Evolutionary conservation across 129 eudicot genomes (phyloP), one percentile per base, ranked within the genome.

Genomic region (Pulicaria dysenterica): DNA sequence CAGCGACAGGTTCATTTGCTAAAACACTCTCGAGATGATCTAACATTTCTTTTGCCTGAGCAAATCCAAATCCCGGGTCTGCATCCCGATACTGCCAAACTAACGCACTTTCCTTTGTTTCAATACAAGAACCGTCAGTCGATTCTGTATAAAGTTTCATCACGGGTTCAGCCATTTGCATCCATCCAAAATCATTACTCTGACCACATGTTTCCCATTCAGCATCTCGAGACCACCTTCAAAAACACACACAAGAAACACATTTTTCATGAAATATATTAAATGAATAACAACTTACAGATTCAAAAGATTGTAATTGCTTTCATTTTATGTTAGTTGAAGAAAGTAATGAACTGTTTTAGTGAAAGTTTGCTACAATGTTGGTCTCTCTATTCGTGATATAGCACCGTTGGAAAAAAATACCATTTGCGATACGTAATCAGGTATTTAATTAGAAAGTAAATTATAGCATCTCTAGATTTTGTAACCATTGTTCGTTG

Each of bases 41-140:
- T 59, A 91, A 77, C 90, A 91, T 80, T 71, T 91, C 97, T 75
- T 91, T 91, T 11, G 97, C 97, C 82, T 91, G 96, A 65, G 93
- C 82, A 58, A 81, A 91, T 41, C 97, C 97, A 75, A 91, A 91
- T 14, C 83, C 86, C 5, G 96, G 93, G 70, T 91, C 97, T 2
- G 97, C 96, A 84, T 88, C 97, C 13, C 83, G 85, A 74, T 88
- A 81, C 71, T 91, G 97, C 97, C 97, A 91, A 36, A 91, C 97
- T 39, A 91, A 65, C 48, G 96, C 96, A 81, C 97, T 91, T 79
- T 88, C 96, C 66, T 91, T 91, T 1, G 70, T 76, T 61, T 91
- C 96, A 42, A 91, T 81, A 17, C 80, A 85, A 59, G 97, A 91
- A 31, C 97, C 96, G 74, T 91, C 96, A 14, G 97, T 91, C 1